phyloP scores from a whole-genome alignment of 202 grass and related monocot species.

The Setaria viridis region DNA sequence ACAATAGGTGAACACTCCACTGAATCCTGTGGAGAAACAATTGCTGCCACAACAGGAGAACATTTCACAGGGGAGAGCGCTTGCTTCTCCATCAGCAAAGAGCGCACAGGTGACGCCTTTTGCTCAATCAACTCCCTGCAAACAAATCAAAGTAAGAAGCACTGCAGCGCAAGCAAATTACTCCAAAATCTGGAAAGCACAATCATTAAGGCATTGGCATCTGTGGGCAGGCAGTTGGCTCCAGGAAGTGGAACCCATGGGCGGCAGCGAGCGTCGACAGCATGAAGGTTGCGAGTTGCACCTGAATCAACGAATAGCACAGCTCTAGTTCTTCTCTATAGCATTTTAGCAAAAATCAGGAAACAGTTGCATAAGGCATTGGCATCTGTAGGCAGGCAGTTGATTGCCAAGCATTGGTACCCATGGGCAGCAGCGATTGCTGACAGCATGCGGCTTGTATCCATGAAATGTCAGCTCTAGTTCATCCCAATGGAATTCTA shows the following conservation, averaged over 20 bases:
- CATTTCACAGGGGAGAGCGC: conserved; percentile 45
- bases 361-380: neutral
- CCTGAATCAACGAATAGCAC: neutral
- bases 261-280: neutral
- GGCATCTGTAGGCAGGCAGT: neutral
- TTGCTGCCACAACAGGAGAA: neutral
- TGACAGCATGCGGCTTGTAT: neutral
- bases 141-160: conserved; percentile 24
- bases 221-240: neutral
- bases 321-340: neutral
- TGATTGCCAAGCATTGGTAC: neutral
- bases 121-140: conserved; percentile 36
- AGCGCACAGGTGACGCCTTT: neutral
- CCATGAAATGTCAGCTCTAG: neutral
- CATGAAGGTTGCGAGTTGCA: neutral
- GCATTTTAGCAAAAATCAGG: neutral
- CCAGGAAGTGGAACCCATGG: neutral
- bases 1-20: conserved; percentile 41
- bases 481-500: conserved; percentile 5
- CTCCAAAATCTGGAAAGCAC: neutral
- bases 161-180: neutral
- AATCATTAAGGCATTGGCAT: neutral
- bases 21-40: neutral
- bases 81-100: conserved; percentile 42
- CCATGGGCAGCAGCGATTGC: neutral